Evolutionary conservation across 768 basidiomycete species (phyloP).

Genomic region (Rhizopogon vinicolor): DNA sequence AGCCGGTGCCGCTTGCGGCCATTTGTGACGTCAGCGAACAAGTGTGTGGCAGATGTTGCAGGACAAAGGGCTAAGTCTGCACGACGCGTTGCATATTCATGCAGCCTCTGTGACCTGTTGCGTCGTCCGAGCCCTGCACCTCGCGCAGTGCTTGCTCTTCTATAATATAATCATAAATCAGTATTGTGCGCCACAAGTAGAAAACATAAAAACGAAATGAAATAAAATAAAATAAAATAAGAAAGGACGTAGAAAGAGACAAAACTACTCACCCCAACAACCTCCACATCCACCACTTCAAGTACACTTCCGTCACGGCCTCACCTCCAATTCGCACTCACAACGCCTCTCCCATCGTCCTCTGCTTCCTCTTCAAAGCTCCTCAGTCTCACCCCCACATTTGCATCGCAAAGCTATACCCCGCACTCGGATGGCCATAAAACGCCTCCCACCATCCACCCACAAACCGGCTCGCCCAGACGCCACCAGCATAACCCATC

Average conservation of each 20-base stretch:
- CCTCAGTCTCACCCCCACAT: slow-evolving; percentile 17
- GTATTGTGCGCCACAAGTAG: neutral
- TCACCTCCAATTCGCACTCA: slow-evolving; percentile 75
- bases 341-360: slow-evolving; percentile 56
- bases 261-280: slow-evolving; percentile 50
- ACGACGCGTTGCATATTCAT: slow-evolving; percentile 63
- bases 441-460: slow-evolving; percentile 37
- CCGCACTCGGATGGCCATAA: slow-evolving; percentile 25
- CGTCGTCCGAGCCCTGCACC: slow-evolving; percentile 50
- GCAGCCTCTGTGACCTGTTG: slow-evolving; percentile 62
- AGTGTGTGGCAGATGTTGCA: slow-evolving; percentile 15
- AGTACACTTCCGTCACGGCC: slow-evolving; percentile 76
- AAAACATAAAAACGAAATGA: neutral
- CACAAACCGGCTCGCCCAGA: slow-evolving; percentile 34
- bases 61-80: slow-evolving; percentile 30
- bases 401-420: slow-evolving; percentile 12
- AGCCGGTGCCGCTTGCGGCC: slow-evolving; percentile 25
- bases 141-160: slow-evolving; percentile 50
- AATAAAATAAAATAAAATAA: neutral
- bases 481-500: slow-evolving; percentile 23
- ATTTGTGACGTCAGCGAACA: slow-evolving; percentile 28
- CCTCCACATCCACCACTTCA: slow-evolving; percentile 62
- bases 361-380: slow-evolving; percentile 32
- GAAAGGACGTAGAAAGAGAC: neutral
- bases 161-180: slow-evolving; percentile 16